Base-by-base conservation (phyloP, 2,329 filamentous ascomycete genomes). In the Cordyceps tenuipes region DNA sequence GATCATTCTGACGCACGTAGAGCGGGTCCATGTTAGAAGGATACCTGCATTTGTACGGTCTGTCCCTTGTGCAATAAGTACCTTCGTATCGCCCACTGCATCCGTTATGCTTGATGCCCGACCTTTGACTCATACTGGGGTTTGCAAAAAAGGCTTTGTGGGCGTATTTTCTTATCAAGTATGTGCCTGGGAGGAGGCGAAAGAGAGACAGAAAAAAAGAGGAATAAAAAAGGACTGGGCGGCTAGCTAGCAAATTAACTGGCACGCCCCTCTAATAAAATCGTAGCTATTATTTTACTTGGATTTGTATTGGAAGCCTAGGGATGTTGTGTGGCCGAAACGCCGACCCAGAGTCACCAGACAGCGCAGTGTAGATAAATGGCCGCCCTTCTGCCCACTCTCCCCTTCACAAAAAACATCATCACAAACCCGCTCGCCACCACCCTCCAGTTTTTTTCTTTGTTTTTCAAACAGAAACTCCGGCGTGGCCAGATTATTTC, bases 401-500 rank as follows among this genome's bases (percentile, higher is more conserved):
- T 29, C 36, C 21, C 26, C 48, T 50, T 49, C 55, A 54, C 43
- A 62, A 58, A 57, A 62, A 60, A 55, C 57, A 62, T 59, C 47
- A 59, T 61, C 60, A 58, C 55, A 57, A 53, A 57, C 23, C 62
- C 55, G 47, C 47, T n/a, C 51, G 48, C 44, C 44, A 36, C 56
- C 36, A 58, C 47, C 56, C 50, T 51, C 47, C 34, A 26, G 34
- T 46, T 44, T 43, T 49, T 23, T n/a, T n/a, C n/a, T n/a, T n/a
- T n/a, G n/a, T n/a, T n/a, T n/a, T 58, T 34, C 2, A 51, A 51
- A 46, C 6, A 56, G 19, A 39, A 39, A 46, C 31, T 31, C 26
- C 29, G 43, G 57, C 41, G 36, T 52, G 36, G 34, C 50, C 44
- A 47, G 59, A 52, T 54, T 39, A 62, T 54, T 64, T 62, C 72